Base-by-base conservation (phyloP, 2,329 filamentous ascomycete genomes). In the Ophiosphaerella korrae region DNA sequence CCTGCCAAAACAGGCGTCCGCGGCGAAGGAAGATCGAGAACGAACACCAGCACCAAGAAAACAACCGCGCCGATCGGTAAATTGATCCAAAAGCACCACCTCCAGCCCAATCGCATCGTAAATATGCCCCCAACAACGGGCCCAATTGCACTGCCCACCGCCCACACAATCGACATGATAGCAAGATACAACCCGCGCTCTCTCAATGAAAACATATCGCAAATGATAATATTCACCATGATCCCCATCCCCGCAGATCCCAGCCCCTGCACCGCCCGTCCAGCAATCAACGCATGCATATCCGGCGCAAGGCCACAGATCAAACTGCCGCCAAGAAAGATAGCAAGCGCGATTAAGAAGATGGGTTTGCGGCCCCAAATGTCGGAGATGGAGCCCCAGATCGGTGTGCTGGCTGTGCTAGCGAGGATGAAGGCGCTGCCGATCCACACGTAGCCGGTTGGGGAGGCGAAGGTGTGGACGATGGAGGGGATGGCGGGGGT, bases 391-490 rank as follows among this genome's bases (percentile, higher is more conserved):
- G 82, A 83, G 4, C 86, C 87, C 88, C 88, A 92, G n/a, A 88
- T 82, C 0, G 88, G 87, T 0, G 82, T 84, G 2, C 80, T 80
- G 0, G 88, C 85, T 0, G 88, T 85, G 62, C 84, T 85, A 12
- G 85, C 86, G 11, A 92, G 82, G 3, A 91, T 77, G 70, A 88
- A 92, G 0, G 88, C 84, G 24, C 82, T 85, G 0, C 88, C 89
- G 53, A 93, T 88, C 90, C 89, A 92, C 13, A 86, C 85, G 72
- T 91, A 92, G 23, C 88, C 88, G 12, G 82, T 77, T 3, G 84
- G 84, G 5, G 88, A 88, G 38, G 84, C 66, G 53, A 92, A 83
- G 53, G 88, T 78, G 31, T 74, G 73, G 5, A 83, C 80, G 55
- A 90, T 89, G 12, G 84, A 84, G 0, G 87, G 86, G 5, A 88